phyloP scores from a whole-genome alignment of 306 rosid species.

The Dryas octopetala region DNA sequence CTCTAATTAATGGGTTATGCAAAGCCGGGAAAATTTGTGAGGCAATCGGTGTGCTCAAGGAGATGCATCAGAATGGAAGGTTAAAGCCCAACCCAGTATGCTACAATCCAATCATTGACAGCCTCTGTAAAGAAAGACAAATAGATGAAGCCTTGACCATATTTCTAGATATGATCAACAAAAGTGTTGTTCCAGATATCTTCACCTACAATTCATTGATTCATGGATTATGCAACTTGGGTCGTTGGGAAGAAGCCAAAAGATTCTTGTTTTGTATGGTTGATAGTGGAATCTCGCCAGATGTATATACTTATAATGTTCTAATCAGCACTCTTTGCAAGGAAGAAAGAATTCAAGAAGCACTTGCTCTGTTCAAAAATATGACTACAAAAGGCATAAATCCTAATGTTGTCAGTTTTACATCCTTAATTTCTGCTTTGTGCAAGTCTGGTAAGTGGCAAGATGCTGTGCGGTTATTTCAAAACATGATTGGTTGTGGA shows the following conservation, averaged over 20 bases:
- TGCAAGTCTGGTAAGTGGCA: slow-evolving; percentile 6
- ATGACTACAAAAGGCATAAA: too few relatives aligned
- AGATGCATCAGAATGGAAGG: background rate
- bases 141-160: background rate
- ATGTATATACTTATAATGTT: too few relatives aligned
- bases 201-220: slow-evolving; percentile 4
- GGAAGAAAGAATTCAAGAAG: too few relatives aligned
- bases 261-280: too few relatives aligned
- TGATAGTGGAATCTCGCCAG: too few relatives aligned
- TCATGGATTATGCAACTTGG: slow-evolving; percentile 2
- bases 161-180: background rate
- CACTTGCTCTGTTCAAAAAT: too few relatives aligned
- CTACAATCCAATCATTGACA: too few relatives aligned
- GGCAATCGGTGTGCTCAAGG: background rate
- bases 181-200: background rate
- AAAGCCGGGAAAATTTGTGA: background rate
- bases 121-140: too few relatives aligned
- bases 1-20: background rate
- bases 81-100: background rate
- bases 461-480: background rate
- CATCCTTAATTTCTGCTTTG: too few relatives aligned
- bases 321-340: too few relatives aligned
- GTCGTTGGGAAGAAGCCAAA: background rate
- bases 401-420: too few relatives aligned
- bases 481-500: background rate